Evolutionary conservation across 2,329 filamentous ascomycete genomes (phyloP).

Genomic region (Ophiostoma sp.): DNA sequence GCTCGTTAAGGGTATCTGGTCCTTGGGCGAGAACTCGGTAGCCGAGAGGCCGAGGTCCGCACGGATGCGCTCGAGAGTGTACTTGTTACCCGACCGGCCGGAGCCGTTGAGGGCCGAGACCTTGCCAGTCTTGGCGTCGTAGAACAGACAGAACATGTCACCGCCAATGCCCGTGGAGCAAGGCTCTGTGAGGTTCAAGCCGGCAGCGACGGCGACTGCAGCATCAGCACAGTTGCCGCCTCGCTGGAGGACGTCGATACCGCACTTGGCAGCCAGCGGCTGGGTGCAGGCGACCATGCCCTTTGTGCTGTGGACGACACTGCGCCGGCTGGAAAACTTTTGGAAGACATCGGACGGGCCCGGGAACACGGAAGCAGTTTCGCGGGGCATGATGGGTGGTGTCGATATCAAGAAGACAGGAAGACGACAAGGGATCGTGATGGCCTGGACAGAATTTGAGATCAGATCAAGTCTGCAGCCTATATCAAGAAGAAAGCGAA

Average conservation of each 20-base stretch:
- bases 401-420: not conserved
- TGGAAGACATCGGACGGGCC: conserved; percentile 47
- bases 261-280: conserved; percentile 81
- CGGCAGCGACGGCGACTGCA: conserved; percentile 90
- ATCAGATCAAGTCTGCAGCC: not conserved
- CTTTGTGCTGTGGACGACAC: conserved; percentile 87
- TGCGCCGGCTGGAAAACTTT: conserved; percentile 65
- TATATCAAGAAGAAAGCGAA: not conserved
- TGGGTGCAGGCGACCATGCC: conserved; percentile 89
- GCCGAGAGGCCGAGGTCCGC: conserved; percentile 59
- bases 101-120: conserved; percentile 88
- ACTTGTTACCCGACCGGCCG: conserved; percentile 68
- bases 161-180: conserved; percentile 91
- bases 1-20: conserved; percentile 55
- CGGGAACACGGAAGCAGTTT: conserved; percentile 44
- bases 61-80: conserved; percentile 64
- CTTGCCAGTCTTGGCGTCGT: conserved; percentile 73
- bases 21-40: conserved; percentile 41
- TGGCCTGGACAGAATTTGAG: no score
- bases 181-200: conserved; percentile 88
- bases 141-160: conserved; percentile 95
- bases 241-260: conserved; percentile 73
- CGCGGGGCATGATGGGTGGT: conserved; percentile 41
- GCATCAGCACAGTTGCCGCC: conserved; percentile 96
- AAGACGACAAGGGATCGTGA: not conserved